A percentile compares a stretch with the other conserved stretches of the same genome.
Evolutionary conservation across 225 moss, liverwort and hornwort species (phyloP).

Genomic region (Polytrichum commune): DNA sequence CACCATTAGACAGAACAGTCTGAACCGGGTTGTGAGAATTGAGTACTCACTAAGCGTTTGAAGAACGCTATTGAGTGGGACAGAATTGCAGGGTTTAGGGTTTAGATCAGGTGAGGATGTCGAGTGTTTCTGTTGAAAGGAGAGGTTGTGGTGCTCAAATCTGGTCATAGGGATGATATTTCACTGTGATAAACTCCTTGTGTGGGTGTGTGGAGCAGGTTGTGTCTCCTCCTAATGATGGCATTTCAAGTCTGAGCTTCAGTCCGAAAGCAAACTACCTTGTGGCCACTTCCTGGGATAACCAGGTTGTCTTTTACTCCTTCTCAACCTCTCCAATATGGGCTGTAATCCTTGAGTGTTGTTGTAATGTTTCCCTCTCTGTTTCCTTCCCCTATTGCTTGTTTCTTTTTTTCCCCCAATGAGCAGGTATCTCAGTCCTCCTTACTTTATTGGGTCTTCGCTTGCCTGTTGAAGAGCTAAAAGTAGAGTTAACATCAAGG

Average conservation of each 20-base stretch:
- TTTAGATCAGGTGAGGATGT: neutral
- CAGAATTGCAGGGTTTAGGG: neutral
- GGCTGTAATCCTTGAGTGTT: neutral
- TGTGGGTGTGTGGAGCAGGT: constrained; percentile 44
- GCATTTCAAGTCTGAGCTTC: constrained; percentile 84
- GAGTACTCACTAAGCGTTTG: neutral
- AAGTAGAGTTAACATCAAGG: too few species aligned
- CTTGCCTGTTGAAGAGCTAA: too few species aligned
- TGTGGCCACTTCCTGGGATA: constrained; percentile 95
- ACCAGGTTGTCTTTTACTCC: constrained; percentile 52
- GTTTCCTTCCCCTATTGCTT: too few species aligned
- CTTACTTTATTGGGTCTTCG: too few species aligned
- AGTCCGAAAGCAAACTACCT: constrained; percentile 89
- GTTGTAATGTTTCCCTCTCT: too few species aligned
- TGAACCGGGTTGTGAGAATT: too few species aligned
- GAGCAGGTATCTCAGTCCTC: too few species aligned
- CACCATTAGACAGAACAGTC: too few species aligned
- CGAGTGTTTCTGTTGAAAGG: neutral
- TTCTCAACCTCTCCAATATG: neutral
- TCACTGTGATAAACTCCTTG: neutral
- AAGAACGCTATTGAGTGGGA: neutral
- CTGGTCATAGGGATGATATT: neutral
- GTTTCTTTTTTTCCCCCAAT: too few species aligned
- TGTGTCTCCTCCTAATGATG: constrained; percentile 80
- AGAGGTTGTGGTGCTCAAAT: neutral